A percentile compares a stretch with the other conserved stretches of the same genome.
Conservation (phyloP, 1,284 basidiomycete genomes). For the Pseudozyma pruni region DNA sequence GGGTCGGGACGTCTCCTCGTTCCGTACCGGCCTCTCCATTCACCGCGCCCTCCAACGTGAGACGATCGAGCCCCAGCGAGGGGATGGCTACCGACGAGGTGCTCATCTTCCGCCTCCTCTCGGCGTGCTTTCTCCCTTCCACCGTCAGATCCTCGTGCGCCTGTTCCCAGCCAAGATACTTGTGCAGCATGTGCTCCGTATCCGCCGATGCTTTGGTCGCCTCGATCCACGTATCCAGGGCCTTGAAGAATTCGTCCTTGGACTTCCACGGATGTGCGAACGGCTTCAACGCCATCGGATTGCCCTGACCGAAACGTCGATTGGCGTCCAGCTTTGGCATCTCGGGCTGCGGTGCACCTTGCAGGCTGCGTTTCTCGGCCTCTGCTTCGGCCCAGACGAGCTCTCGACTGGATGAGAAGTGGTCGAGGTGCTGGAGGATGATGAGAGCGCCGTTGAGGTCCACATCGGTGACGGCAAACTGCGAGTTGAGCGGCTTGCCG, state of each 20-base stretch:
- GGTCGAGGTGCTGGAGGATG: slow-evolving; percentile 25
- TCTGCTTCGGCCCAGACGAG: slow-evolving; percentile 59
- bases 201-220: slow-evolving; percentile 27
- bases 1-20: not conserved
- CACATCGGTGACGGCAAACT: slow-evolving; percentile 32
- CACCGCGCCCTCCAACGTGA: slow-evolving; percentile 4
- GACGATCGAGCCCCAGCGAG: slow-evolving; percentile 13
- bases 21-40: not conserved
- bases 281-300: slow-evolving; percentile 34
- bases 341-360: slow-evolving; percentile 14
- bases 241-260: slow-evolving; percentile 39
- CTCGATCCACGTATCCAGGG: slow-evolving; percentile 41
- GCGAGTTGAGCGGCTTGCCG: slow-evolving; percentile 48
- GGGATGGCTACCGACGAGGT: slow-evolving; percentile 13
- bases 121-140: slow-evolving; percentile 48
- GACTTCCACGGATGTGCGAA: slow-evolving; percentile 49
- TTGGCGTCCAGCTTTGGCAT: slow-evolving; percentile 16
- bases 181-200: slow-evolving; percentile 30
- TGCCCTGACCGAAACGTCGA: slow-evolving; percentile 30
- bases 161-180: slow-evolving; percentile 48
- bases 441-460: slow-evolving; percentile 35
- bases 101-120: slow-evolving; percentile 47
- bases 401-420: slow-evolving; percentile 31
- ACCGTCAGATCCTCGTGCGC: slow-evolving; percentile 49
- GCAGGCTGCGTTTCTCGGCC: slow-evolving; percentile 44